phyloP scores from a whole-genome alignment of 1,284 basidiomycete genomes.

The Naganishia liquefaciens region DNA sequence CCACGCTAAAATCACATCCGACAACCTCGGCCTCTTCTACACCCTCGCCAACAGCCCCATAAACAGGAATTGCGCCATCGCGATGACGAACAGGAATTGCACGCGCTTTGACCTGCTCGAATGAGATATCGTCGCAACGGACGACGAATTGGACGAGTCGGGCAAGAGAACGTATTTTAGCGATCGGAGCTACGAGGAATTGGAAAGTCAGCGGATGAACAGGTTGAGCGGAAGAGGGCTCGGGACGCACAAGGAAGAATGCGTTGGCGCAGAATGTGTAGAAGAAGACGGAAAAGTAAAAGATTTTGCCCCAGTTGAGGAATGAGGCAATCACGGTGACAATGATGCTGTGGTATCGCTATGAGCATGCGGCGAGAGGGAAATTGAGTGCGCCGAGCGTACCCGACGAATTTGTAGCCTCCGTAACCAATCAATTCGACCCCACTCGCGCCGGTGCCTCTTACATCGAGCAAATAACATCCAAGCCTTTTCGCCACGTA shows the following conservation, averaged over 20 bases:
- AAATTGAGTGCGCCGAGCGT: constrained; percentile 32
- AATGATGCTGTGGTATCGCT: constrained; percentile 44
- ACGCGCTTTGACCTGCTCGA: constrained; percentile 78
- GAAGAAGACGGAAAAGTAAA: constrained; percentile 72
- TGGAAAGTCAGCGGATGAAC: not conserved
- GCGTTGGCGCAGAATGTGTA: constrained; percentile 87
- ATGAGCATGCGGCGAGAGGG: not conserved
- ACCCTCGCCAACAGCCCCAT: constrained; percentile 74
- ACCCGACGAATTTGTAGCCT: constrained; percentile 98
- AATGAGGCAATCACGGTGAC: constrained; percentile 49
- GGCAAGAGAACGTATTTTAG: constrained; percentile 88
- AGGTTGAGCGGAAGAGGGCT: constrained; percentile 2
- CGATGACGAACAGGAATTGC: constrained; percentile 73
- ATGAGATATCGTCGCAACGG: constrained; percentile 66
- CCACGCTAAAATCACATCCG: too few species aligned
- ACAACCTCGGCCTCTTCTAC: constrained; percentile 43
- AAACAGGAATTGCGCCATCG: constrained; percentile 73
- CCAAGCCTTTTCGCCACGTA: constrained; percentile 59
- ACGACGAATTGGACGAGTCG: constrained; percentile 58
- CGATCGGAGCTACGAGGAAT: constrained; percentile 70
- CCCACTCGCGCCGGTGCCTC: constrained; percentile 67
- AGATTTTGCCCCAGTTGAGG: constrained; percentile 60
- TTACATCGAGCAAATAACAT: constrained; percentile 85
- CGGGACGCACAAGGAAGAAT: constrained; percentile 77
- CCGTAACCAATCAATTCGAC: constrained; percentile 68